These are phyloP conservation scores for Dipodascus geniculatus DNA, from an alignment of 805 yeast genomes.

Conservation along the genomic window DNA sequence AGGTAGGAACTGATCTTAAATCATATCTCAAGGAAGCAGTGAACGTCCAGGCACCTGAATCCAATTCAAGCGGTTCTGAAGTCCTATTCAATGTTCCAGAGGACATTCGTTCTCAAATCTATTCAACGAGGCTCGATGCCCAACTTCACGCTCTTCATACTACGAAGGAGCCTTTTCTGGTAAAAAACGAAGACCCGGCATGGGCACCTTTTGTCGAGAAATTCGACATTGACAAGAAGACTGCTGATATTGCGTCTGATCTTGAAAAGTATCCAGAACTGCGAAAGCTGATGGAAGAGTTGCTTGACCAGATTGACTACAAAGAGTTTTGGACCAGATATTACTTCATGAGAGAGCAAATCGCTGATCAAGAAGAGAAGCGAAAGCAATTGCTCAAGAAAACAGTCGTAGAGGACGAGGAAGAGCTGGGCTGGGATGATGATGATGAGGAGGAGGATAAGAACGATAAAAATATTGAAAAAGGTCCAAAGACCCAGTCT, in stretches of 20 bases:
- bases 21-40: slow-evolving; percentile 34
- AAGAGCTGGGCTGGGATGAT: slow-evolving; percentile 26
- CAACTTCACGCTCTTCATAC: slow-evolving; percentile 46
- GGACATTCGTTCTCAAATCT: slow-evolving; percentile 26
- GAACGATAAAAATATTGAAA: slow-evolving; percentile 6
- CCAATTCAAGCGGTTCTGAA: slow-evolving; percentile 26
- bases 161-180: slow-evolving; percentile 35
- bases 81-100: slow-evolving; percentile 35
- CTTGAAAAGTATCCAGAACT: slow-evolving; percentile 41
- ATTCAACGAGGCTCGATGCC: slow-evolving; percentile 49
- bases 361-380: slow-evolving; percentile 50
- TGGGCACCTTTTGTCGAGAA: slow-evolving; percentile 26
- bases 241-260: slow-evolving; percentile 39
- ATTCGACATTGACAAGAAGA: slow-evolving; percentile 36
- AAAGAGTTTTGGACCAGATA: slow-evolving; percentile 67
- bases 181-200: slow-evolving; percentile 22
- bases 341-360: slow-evolving; percentile 39
- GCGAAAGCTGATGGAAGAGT: slow-evolving; percentile 39
- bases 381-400: slow-evolving; percentile 49
- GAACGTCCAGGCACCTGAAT: slow-evolving; percentile 19
- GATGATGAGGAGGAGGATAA: slow-evolving; percentile 33
- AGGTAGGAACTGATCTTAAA: slow-evolving; percentile 37
- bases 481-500: slow-evolving; percentile 16
- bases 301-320: slow-evolving; percentile 50
- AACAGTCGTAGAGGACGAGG: slow-evolving; percentile 29